Percentiles rank a stretch among this genome's conserved stretches.
Conservation (phyloP, 352 stramenopile species). For the Globisporangium splendens region DNA sequence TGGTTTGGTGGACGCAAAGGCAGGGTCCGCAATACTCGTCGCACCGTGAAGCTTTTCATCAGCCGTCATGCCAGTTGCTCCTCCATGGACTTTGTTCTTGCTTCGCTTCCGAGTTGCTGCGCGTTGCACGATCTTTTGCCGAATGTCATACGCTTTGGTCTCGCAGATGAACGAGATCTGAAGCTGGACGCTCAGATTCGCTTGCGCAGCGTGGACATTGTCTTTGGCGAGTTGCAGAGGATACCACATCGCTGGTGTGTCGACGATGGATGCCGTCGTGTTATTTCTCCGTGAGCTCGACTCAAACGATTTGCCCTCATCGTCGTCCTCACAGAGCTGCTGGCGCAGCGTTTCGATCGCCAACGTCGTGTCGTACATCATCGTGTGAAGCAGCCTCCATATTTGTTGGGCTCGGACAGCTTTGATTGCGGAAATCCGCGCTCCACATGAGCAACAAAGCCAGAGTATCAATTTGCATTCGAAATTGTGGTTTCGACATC, state of each 20-base stretch:
- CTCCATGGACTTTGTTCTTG: background rate
- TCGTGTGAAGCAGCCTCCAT: background rate
- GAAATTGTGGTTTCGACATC: no score
- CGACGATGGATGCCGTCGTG: background rate
- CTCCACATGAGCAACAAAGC: no score
- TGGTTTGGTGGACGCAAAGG: slow-evolving; percentile 53
- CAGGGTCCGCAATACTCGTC: slow-evolving; percentile 34
- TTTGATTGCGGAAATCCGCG: no score
- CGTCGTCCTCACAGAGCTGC: slow-evolving; percentile 16
- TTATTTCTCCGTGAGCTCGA: background rate
- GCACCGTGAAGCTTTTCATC: background rate
- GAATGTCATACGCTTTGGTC: slow-evolving; percentile 21
- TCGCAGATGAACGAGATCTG: slow-evolving; percentile 28
- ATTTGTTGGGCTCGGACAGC: no score
- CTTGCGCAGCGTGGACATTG: slow-evolving; percentile 5
- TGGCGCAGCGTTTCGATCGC: slow-evolving; percentile 23
- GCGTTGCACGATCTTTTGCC: slow-evolving; percentile 13
- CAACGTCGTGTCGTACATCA: slow-evolving; percentile 25
- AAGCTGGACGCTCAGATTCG: slow-evolving; percentile 36
- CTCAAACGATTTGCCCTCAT: background rate
- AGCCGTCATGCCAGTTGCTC: background rate
- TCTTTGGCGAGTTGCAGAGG: slow-evolving; percentile 26
- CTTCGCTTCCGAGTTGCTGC: background rate
- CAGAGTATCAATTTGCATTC: no score
- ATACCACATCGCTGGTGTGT: slow-evolving; percentile 33